Conservation (phyloP, 2,329 filamentous ascomycete genomes). For the Arthroderma sp. region DNA sequence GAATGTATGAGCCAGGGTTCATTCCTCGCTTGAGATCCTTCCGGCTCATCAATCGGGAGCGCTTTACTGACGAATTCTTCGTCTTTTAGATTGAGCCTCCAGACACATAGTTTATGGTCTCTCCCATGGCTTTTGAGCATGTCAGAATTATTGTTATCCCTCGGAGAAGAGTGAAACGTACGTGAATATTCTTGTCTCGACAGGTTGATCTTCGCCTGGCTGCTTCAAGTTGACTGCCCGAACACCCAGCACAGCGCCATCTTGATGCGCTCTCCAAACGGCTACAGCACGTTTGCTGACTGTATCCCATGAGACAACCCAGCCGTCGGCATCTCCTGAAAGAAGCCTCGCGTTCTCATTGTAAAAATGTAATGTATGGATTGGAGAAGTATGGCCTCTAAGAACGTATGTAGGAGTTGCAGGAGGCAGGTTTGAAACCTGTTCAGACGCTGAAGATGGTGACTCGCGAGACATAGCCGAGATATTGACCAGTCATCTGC, state of each 20-base stretch:
- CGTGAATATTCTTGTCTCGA: constrained; percentile 63
- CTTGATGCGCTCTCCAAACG: constrained; percentile 70
- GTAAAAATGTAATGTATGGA: constrained; percentile 65
- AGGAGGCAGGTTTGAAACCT: constrained; percentile 22
- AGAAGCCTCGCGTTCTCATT: constrained; percentile 61
- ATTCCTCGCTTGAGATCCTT: constrained; percentile 29
- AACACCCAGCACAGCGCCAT: constrained; percentile 61
- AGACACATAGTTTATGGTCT: constrained; percentile 75
- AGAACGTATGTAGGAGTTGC: constrained; percentile 57
- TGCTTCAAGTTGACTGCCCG: constrained; percentile 46
- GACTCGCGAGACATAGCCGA: not conserved
- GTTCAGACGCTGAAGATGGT: not conserved
- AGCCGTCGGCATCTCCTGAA: constrained; percentile 83
- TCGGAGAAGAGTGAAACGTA: constrained; percentile 35
- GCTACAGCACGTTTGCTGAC: constrained; percentile 65
- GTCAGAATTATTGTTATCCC: not conserved
- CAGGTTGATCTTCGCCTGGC: constrained; percentile 1
- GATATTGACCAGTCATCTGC: too few relatives aligned
- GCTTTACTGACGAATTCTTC: constrained; percentile 43
- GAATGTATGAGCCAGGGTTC: constrained; percentile 78
- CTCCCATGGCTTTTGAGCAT: constrained; percentile 60
- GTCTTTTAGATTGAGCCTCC: constrained; percentile 60
- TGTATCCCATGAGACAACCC: constrained; percentile 74
- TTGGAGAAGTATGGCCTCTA: constrained; percentile 68
- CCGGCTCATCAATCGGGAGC: constrained; percentile 55